A percentile compares a stretch with the other conserved stretches of the same genome.
phyloP scores from a whole-genome alignment of 1,139 yeast genomes.

The Pichia sp. region DNA sequence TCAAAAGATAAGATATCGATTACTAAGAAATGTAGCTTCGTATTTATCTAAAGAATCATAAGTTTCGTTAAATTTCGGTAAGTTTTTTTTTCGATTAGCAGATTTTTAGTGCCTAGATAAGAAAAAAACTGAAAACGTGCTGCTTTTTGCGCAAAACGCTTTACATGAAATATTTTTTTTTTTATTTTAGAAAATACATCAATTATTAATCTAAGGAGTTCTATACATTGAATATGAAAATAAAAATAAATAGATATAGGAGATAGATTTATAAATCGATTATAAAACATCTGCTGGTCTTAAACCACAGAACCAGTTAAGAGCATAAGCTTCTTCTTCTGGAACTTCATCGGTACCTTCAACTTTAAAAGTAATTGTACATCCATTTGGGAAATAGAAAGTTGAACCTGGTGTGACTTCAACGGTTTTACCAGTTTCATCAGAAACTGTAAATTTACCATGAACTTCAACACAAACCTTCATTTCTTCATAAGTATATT shows the following conservation, averaged over 20 bases:
- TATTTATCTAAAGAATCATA: too few species aligned
- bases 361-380: slow-evolving; percentile 61
- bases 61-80: too few species aligned
- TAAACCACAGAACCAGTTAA: slow-evolving; percentile 60
- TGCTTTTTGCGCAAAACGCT: too few species aligned
- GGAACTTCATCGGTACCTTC: slow-evolving; percentile 29
- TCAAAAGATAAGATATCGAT: too few species aligned
- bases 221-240: neutral
- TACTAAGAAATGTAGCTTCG: too few species aligned
- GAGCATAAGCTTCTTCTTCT: slow-evolving; percentile 47
- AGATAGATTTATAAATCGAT: slow-evolving; percentile 14
- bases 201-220: neutral
- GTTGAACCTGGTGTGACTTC: slow-evolving; percentile 59
- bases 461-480: slow-evolving; percentile 59
- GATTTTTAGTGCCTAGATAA: too few species aligned
- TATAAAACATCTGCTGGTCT: slow-evolving; percentile 38
- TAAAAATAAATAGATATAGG: neutral
- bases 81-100: too few species aligned
- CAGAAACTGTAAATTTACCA: slow-evolving; percentile 56
- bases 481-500: slow-evolving; percentile 64
- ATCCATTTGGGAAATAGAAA: slow-evolving; percentile 61
- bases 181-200: neutral
- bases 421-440: slow-evolving; percentile 56
- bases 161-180: neutral
- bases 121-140: too few species aligned